Base-by-base conservation (phyloP, 1,284 basidiomycete species). In the Melanopsichium pennsylvanicum region DNA sequence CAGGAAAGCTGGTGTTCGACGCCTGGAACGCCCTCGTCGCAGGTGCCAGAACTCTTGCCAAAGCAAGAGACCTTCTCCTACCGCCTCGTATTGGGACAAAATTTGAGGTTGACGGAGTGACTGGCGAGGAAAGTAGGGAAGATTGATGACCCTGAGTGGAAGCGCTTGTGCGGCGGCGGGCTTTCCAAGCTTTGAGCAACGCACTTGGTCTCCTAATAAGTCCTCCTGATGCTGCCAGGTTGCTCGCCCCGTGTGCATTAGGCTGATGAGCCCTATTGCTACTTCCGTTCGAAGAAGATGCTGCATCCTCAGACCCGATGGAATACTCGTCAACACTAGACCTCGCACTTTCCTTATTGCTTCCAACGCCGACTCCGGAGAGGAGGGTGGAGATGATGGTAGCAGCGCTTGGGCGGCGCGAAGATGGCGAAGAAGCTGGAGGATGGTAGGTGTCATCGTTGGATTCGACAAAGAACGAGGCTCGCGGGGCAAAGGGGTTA, bases 301-400 rank as follows among this genome's bases (percentile, higher is more conserved):
- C 36, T 13, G 37, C 42, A 16, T 41, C 36, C 10, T 46, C 40
- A 21, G n/a, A n/a, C n/a, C n/a, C n/a, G n/a, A n/a, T n/a, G n/a
- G n/a, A n/a, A n/a, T n/a, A n/a, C n/a, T n/a, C n/a, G n/a, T n/a
- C n/a, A n/a, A n/a, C n/a, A n/a, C n/a, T n/a, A n/a, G 33, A 31
- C 13, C 34, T 34, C 0, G 25, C 35, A 5, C 18, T 33, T 8
- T 23, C 27, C 27, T 29, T 29, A 13, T 7, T 13, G 13, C 8
- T 26, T 11, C 40, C 40, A 11, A 43, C 22, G 7, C 26, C 34
- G 2, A 37, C 43, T 1, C 22, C 35, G 27, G 51, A 48, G 8
- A 62, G 23, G 1, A 62, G 36, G 10, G 52, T 56, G 19, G 59
- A 62, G 52, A 62, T 62, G 39, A 62, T 62, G 5, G 59, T 62